phyloP scores from a whole-genome alignment of 2,329 filamentous ascomycete species.

The Bipolaris victoriae region DNA sequence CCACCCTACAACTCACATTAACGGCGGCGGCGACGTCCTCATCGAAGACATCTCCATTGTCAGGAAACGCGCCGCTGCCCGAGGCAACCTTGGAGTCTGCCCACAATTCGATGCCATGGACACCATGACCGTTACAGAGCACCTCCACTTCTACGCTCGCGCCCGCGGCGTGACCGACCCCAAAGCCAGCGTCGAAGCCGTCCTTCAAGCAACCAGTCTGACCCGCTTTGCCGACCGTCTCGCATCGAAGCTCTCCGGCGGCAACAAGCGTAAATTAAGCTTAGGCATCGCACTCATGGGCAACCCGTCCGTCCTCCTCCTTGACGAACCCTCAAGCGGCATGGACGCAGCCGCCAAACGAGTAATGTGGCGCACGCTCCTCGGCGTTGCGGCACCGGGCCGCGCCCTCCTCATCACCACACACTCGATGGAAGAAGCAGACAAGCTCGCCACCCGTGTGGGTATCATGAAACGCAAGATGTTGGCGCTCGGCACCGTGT shows the following conservation, averaged over 20 bases:
- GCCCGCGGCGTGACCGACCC: slow-evolving; percentile 79
- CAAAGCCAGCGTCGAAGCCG: slow-evolving; percentile 75
- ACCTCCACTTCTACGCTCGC: slow-evolving; percentile 85
- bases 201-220: slow-evolving; percentile 82
- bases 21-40: slow-evolving; percentile 75
- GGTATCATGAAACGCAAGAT: slow-evolving; percentile 87
- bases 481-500: slow-evolving; percentile 80
- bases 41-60: slow-evolving; percentile 79
- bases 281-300: slow-evolving; percentile 92
- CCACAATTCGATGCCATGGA: slow-evolving; percentile 81
- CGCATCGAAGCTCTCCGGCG: slow-evolving; percentile 80
- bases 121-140: slow-evolving; percentile 86
- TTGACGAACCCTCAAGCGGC: slow-evolving; percentile 87
- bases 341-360: slow-evolving; percentile 91
- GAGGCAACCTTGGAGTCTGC: slow-evolving; percentile 84
- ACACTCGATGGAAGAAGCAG: slow-evolving; percentile 94
- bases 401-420: slow-evolving; percentile 88
- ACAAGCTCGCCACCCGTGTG: slow-evolving; percentile 80
- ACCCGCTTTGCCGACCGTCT: slow-evolving; percentile 73
- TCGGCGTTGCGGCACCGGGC: slow-evolving; percentile 70
- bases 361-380: slow-evolving; percentile 89
- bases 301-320: slow-evolving; percentile 82
- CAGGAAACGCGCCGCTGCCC: slow-evolving; percentile 72
- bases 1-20: slow-evolving; percentile 64
- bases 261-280: slow-evolving; percentile 91